phyloP scores from a whole-genome alignment of 805 yeast species.

The Kazachstania bromeliacearum region DNA sequence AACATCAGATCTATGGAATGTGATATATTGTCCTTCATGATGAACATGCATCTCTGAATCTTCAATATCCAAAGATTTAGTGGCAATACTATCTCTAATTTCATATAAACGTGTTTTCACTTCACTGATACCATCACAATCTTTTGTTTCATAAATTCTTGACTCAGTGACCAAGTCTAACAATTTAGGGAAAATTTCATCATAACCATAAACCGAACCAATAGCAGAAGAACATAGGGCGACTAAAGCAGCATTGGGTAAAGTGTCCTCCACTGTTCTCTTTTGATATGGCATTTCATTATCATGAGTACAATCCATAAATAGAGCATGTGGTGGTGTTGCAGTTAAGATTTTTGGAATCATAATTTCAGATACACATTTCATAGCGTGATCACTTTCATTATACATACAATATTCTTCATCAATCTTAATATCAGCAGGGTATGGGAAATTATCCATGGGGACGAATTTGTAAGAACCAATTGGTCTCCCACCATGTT shows the following conservation, averaged over 20 bases:
- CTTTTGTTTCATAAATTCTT: conserved; percentile 45
- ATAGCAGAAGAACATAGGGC: conserved; percentile 88
- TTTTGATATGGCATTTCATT: conserved; percentile 83
- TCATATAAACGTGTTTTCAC: conserved; percentile 55
- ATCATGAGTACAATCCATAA: conserved; percentile 98
- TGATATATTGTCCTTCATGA: conserved; percentile 85
- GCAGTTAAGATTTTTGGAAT: conserved; percentile 58
- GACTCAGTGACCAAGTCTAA: conserved; percentile 73
- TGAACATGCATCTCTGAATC: conserved; percentile 92
- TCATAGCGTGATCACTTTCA: conserved; percentile 12
- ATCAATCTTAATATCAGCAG: conserved; percentile 40
- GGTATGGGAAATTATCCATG: conserved; percentile 62
- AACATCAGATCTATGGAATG: conserved; percentile 79
- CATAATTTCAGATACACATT: conserved; percentile 49
- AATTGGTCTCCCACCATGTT: conserved; percentile 91
- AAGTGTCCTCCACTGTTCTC: conserved; percentile 87
- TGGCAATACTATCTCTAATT: conserved; percentile 50
- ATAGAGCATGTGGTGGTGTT: conserved; percentile 82
- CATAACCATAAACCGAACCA: conserved; percentile 91
- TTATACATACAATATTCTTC: conserved; percentile 16
- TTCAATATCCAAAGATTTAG: conserved; percentile 34
- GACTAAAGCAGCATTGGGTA: conserved; percentile 91
- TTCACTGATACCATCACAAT: conserved; percentile 55
- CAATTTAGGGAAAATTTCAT: conserved; percentile 78
- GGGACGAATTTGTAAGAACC: conserved; percentile 83